phyloP scores from a whole-genome alignment of 768 basidiomycete species.

The Tubosaeta sp. region DNA sequence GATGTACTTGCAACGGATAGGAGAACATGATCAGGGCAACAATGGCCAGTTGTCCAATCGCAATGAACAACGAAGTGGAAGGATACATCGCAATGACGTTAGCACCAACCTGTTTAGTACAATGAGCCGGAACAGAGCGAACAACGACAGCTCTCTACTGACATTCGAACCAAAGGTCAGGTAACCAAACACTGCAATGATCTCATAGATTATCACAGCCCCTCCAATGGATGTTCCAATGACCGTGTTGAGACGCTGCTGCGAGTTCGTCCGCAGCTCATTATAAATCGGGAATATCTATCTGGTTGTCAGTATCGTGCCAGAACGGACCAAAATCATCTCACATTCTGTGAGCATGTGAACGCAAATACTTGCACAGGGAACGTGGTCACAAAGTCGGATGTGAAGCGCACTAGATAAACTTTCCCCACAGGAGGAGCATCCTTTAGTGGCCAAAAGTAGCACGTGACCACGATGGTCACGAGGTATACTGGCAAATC shows the following conservation, averaged over 20 bases:
- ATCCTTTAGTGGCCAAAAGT: slow-evolving; percentile 68
- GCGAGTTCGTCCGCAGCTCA: slow-evolving; percentile 78
- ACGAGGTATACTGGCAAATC: slow-evolving; percentile 64
- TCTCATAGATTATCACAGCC: slow-evolving; percentile 79
- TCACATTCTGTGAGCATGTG: slow-evolving; percentile 90
- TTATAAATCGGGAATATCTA: slow-evolving; percentile 94
- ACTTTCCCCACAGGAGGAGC: slow-evolving; percentile 64
- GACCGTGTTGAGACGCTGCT: slow-evolving; percentile 80
- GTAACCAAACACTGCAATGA: slow-evolving; percentile 87
- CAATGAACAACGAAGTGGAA: slow-evolving; percentile 86
- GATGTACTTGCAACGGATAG: slow-evolving; percentile 92
- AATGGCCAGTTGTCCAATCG: slow-evolving; percentile 90
- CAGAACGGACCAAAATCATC: slow-evolving; percentile 20
- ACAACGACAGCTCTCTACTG: slow-evolving; percentile 13
- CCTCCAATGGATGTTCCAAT: slow-evolving; percentile 84
- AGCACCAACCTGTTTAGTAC: slow-evolving; percentile 59
- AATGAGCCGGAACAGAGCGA: slow-evolving; percentile 1
- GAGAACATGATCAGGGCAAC: slow-evolving; percentile 86
- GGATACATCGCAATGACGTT: slow-evolving; percentile 97
- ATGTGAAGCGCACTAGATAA: slow-evolving; percentile 66
- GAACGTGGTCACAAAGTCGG: slow-evolving; percentile 77
- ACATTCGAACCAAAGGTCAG: slow-evolving; percentile 89
- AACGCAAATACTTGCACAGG: slow-evolving; percentile 93
- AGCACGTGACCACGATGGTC: slow-evolving; percentile 73
- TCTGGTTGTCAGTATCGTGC: slow-evolving; percentile 2